These are phyloP conservation scores for Cairneyella variabilis DNA, from an alignment of 495 filamentous ascomycete genomes.

Conservation along the genomic window DNA sequence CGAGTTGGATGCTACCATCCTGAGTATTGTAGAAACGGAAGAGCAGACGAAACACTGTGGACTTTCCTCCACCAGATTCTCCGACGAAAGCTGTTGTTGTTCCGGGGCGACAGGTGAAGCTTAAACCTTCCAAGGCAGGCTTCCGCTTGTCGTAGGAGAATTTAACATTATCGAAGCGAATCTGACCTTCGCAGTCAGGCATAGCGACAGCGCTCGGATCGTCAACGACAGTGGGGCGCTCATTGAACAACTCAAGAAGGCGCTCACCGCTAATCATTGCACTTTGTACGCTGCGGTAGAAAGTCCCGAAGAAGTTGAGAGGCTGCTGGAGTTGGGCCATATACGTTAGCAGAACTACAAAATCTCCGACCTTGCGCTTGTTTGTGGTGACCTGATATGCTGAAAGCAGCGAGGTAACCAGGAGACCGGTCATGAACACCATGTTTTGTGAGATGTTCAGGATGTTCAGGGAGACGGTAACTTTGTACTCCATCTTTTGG, in stretches of 20 bases:
- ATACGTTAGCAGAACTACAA: slow-evolving; percentile 79
- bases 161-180: slow-evolving; percentile 79
- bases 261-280: slow-evolving; percentile 97
- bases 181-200: slow-evolving; percentile 67
- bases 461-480: slow-evolving; percentile 79
- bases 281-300: slow-evolving; percentile 93
- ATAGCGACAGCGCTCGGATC: slow-evolving; percentile 45
- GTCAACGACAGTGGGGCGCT: slow-evolving; percentile 86
- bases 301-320: slow-evolving; percentile 96
- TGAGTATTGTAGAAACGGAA: slow-evolving; percentile 91
- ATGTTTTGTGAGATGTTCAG: slow-evolving; percentile 94
- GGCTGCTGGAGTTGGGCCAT: slow-evolving; percentile 90
- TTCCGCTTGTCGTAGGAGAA: slow-evolving; percentile 89
- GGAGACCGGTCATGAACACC: slow-evolving; percentile 86
- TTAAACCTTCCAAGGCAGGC: slow-evolving; percentile 76
- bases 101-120: slow-evolving; percentile 78
- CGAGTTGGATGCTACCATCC: slow-evolving; percentile 74
- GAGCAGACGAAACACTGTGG: slow-evolving; percentile 91
- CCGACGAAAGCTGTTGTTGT: slow-evolving; percentile 95
- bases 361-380: slow-evolving; percentile 67
- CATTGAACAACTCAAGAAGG: slow-evolving; percentile 91
- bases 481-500: slow-evolving; percentile 83
- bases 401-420: slow-evolving; percentile 79
- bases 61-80: slow-evolving; percentile 95
- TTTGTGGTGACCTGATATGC: slow-evolving; percentile 83